Evolutionary conservation across 1,284 basidiomycete genomes (phyloP), one percentile per base, ranked within the genome.

Genomic region (Trichosporon faecale): DNA sequence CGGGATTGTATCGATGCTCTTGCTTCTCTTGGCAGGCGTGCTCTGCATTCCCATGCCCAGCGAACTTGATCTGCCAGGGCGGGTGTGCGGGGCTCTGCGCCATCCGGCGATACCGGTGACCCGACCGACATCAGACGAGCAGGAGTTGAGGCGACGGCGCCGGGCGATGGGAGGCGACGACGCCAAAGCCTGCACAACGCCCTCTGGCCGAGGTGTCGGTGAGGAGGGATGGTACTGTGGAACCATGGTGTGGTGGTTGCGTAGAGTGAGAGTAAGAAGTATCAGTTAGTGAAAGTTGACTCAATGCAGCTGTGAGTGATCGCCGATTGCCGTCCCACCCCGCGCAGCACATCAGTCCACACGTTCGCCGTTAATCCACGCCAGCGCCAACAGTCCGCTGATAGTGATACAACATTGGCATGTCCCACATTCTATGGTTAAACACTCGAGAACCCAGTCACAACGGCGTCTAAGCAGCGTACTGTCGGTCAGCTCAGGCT

Each of bases 1-100:
- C 8, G 57, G 57, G 14, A 61, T 33, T 8, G 57, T 66, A n/a
- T 69, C 67, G 46, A 27, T 35, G 31, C 57, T 35, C 16, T 29
- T 69, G 8, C 68, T 57, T 29, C 40, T 70, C 44, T 67, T 70
- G 1, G 70, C 75, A 12, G 76, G 76, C 2, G 76, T 77, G 11
- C 73, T 69, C 44, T 69, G 63, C 75, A 77, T 76, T 3, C 74
- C 75, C 76, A 77, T 77, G 1, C 76, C 76, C 23, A 74, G 46
- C 0, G 67, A 64, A 12, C 64, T 33, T 3, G 8, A 4, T 16
- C 44, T 52, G 16, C 29, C 5, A 7, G 12, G n/a, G n/a, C 35
- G 35, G 52, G 21, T 31, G 5, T 3, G 16, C 8, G 57, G 46
- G n/a, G 33, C 61, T 35, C 63, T 23, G 16, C 66, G 66, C 63